These are phyloP conservation scores for Barnettozyma wickerhamii DNA, from an alignment of 805 yeast species.

Conservation along the genomic window DNA sequence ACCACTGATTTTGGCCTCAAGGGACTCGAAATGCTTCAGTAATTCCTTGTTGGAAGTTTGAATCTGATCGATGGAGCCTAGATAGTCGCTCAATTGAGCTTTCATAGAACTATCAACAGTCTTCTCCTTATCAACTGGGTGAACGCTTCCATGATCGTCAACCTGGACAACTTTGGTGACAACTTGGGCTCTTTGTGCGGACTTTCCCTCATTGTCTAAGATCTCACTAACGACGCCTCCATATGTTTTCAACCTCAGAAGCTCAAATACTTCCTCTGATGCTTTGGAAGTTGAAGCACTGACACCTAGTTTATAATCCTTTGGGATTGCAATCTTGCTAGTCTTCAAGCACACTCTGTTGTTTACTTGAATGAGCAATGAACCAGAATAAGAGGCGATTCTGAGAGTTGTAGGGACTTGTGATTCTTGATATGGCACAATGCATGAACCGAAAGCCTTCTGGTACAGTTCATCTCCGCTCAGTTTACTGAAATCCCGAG, in stretches of 20 bases:
- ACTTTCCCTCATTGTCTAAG: conserved; percentile 49
- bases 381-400: conserved; percentile 48
- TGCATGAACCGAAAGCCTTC: conserved; percentile 49
- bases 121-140: no score
- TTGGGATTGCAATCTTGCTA: conserved; percentile 44
- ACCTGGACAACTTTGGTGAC: conserved; percentile 35
- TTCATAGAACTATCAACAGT: no score
- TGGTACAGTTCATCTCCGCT: conserved; percentile 24
- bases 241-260: conserved; percentile 55
- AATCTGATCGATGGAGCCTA: conserved; percentile 10
- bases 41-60: conserved; percentile 19
- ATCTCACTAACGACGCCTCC: conserved; percentile 51
- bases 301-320: conserved; percentile 45
- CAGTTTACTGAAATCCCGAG: conserved; percentile 30
- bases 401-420: conserved; percentile 69
- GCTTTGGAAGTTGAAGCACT: conserved; percentile 41
- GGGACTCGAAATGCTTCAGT: conserved; percentile 8
- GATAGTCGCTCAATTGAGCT: conserved; percentile 2
- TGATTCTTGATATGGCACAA: conserved; percentile 58
- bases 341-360: conserved; percentile 70
- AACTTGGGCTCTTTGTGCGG: conserved; percentile 42
- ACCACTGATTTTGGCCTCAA: conserved; percentile 19
- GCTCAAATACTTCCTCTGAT: conserved; percentile 57
- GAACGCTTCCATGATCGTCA: conserved; percentile 31
- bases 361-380: conserved; percentile 65